Evolutionary conservation across 495 filamentous ascomycete genomes (phyloP).

Genomic region (Penicillium lagena): DNA sequence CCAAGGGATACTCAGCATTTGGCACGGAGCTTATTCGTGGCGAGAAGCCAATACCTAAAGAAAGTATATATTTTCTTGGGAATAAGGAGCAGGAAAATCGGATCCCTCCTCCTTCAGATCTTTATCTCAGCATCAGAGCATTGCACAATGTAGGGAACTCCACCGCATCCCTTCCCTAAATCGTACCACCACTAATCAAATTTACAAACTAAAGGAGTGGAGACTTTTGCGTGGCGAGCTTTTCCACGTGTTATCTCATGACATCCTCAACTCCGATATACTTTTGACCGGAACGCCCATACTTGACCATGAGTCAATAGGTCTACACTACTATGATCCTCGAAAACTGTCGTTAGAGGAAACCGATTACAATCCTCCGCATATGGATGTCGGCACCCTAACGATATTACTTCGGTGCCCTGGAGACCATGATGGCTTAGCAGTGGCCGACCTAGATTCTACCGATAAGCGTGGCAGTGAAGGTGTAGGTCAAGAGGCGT

Average conservation of each 20-base stretch:
- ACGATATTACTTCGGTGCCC: slow-evolving; percentile 1
- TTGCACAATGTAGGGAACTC: slow-evolving; percentile 1
- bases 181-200: not conserved
- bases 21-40: too few relatives aligned
- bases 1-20: too few relatives aligned
- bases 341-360: not conserved
- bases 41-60: too few relatives aligned
- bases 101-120: not conserved
- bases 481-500: slow-evolving; percentile 4
- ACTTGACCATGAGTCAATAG: slow-evolving; percentile 7
- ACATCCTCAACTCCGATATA: not conserved
- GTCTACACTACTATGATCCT: slow-evolving; percentile 4
- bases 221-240: slow-evolving; percentile 1
- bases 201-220: slow-evolving; percentile 3
- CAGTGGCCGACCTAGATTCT: slow-evolving; percentile 4
- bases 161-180: not conserved
- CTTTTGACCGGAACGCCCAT: slow-evolving; percentile 3
- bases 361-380: slow-evolving; percentile 3
- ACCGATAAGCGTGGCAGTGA: slow-evolving; percentile 6
- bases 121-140: not conserved
- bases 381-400: slow-evolving; percentile 7
- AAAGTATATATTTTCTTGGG: too few relatives aligned
- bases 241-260: not conserved
- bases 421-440: slow-evolving; percentile 3
- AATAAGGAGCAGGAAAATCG: too few relatives aligned